Base-by-base conservation (phyloP, 2,329 filamentous ascomycete species). In the Escovopsis sp. region DNA sequence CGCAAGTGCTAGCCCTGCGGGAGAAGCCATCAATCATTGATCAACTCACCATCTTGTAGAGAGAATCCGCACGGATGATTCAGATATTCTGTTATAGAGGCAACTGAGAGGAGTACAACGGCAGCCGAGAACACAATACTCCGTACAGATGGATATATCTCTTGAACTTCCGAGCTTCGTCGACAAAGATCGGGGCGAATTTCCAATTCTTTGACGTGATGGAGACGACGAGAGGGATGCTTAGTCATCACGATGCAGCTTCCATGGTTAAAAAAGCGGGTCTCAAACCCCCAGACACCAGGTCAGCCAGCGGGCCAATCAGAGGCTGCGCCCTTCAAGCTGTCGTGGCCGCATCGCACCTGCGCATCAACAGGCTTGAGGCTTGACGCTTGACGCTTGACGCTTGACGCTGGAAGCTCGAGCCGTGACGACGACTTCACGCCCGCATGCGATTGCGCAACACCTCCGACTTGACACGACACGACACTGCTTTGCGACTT, bases 301-400 rank as follows among this genome's bases (percentile, higher is more conserved):
- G 41, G 38, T 32, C 8, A 18, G 35, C 42, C 34, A 38, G 6
- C 15, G 39, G 45, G 38, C 60, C 60, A 63, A 63, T 63, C 58
- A 61, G 15, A 34, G 38, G 35, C 11, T 39, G 33, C 44, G 42
- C 46, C 46, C 45, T 57, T 56, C 53, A 51, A 63, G 60, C 59
- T 62, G 52, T 61, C 60, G 59, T 62, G 60, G 58, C 59, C 57
- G 54, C 50, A 49, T 43, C 41, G 34, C 39, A 39, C 33, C 40
- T 37, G 41, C 38, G 36, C 34, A 38, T 39, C 26, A 10, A 33
- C 23, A 32, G 23, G 26, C 12, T 11, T 23, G 12, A 34, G 33
- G 23, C 23, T 4, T 23, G 23, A 23, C 9, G 26, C 12, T 11
- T 23, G 12, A 34, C 4, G 23, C 23, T 4, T 23, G 23, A 23